phyloP scores from a whole-genome alignment of 2,329 filamentous ascomycete genomes.

The Diaporthe citri region DNA sequence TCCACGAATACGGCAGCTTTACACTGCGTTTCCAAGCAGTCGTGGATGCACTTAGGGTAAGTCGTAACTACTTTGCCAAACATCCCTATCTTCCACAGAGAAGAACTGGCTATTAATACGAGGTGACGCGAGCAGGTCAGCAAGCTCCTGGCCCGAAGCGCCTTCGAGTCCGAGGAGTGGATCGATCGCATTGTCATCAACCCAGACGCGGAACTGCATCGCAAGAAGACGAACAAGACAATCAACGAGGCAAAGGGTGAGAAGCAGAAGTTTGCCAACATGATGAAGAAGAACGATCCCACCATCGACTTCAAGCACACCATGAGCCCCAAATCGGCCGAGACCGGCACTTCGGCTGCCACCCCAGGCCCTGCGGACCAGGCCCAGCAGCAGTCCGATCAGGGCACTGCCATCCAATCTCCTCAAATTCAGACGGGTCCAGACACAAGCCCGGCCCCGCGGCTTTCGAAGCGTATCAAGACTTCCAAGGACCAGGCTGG shows the following conservation, averaged over 20 bases:
- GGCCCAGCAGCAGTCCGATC: not conserved
- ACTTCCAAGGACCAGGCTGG: not conserved
- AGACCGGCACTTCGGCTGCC: not conserved
- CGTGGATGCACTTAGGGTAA: not conserved
- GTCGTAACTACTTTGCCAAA: not conserved
- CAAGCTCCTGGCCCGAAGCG: not conserved
- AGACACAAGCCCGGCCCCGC: too few species aligned
- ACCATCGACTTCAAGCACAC: not conserved
- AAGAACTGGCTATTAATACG: not conserved
- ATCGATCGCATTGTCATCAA: not conserved
- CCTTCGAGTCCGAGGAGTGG: not conserved
- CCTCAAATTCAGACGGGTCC: too few species aligned
- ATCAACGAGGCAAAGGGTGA: not conserved
- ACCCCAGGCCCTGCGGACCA: not conserved
- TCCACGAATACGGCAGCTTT: not conserved
- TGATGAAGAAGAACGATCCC: not conserved
- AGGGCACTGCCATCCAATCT: not conserved
- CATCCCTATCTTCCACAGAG: accelerated
- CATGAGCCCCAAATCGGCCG: not conserved
- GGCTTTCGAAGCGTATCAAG: not conserved
- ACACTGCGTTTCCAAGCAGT: not conserved
- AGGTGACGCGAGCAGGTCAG: not conserved
- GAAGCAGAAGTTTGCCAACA: not conserved
- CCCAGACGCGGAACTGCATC: not conserved
- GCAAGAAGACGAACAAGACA: not conserved